A percentile compares a stretch with the other conserved stretches of the same genome.
Conservation (phyloP, 139 green algal species). For the Chara braunii region DNA sequence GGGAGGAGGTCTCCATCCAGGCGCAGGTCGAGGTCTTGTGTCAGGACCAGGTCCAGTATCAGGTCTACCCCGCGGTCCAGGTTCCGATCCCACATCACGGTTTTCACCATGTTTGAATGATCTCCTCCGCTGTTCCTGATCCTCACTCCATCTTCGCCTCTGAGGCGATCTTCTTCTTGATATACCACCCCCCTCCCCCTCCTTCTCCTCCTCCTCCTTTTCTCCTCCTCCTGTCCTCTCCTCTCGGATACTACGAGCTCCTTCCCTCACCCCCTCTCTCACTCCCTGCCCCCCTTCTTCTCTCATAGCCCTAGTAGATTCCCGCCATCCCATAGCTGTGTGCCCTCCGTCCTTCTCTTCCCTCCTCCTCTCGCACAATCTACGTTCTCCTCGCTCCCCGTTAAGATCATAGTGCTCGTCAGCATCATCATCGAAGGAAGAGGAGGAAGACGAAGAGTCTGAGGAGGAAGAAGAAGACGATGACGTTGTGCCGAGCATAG, state of each 20-base stretch:
- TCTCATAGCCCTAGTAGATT: too few relatives aligned
- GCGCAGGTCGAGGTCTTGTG: background rate
- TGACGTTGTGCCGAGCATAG: too few relatives aligned
- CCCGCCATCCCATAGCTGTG: too few relatives aligned
- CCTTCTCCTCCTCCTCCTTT: background rate
- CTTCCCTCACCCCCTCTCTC: too few relatives aligned
- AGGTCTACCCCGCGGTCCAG: background rate
- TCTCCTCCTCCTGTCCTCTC: background rate
- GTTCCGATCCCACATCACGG: background rate
- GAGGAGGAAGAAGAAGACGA: too few relatives aligned
- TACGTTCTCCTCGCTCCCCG: background rate
- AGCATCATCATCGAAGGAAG: too few relatives aligned
- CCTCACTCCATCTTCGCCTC: background rate
- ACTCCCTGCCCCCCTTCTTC: background rate
- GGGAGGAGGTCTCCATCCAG: background rate
- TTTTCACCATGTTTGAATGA: slow-evolving; percentile 19
- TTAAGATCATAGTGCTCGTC: background rate
- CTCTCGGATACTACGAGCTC: too few relatives aligned
- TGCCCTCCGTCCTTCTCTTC: background rate
- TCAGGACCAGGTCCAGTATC: background rate
- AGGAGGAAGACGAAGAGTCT: too few relatives aligned
- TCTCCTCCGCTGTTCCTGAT: background rate
- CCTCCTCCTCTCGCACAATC: background rate
- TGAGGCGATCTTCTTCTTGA: slow-evolving; percentile 20
- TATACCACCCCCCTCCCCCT: background rate